Evolutionary conservation across 2,329 filamentous ascomycete genomes (phyloP).

Genomic region (Pseudogymnoascus sp.): DNA sequence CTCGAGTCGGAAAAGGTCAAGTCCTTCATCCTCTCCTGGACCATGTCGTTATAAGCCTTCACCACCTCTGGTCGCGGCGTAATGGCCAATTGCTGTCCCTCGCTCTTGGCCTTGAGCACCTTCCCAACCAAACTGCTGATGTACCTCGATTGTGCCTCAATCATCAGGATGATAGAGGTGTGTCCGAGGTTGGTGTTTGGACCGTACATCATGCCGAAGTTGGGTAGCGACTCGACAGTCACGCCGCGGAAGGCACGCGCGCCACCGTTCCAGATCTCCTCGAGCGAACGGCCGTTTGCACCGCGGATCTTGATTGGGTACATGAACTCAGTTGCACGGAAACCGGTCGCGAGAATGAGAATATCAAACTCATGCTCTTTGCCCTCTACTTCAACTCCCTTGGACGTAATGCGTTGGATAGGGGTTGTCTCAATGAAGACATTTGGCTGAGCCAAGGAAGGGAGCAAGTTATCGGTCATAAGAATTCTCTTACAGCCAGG

Average conservation of each 20-base stretch:
- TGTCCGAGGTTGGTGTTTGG: conserved; percentile 43
- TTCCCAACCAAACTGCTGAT: conserved; percentile 43
- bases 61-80: conserved; percentile 36
- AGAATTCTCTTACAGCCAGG: conserved; percentile 50
- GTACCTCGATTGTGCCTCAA: conserved; percentile 50
- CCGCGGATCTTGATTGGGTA: conserved; percentile 48
- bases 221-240: conserved; percentile 44
- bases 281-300: conserved; percentile 34
- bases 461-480: conserved; percentile 49
- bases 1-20: conserved; percentile 46
- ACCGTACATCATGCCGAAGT: conserved; percentile 54
- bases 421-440: conserved; percentile 43
- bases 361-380: conserved; percentile 45
- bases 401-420: conserved; percentile 40
- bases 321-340: conserved; percentile 52
- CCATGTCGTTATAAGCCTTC: conserved; percentile 37
- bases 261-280: conserved; percentile 47
- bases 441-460: conserved; percentile 39
- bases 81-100: conserved; percentile 37
- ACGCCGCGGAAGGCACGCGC: conserved; percentile 45
- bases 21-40: conserved; percentile 38
- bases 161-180: conserved; percentile 55
- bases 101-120: conserved; percentile 38
- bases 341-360: conserved; percentile 52
- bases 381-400: conserved; percentile 37